These are phyloP conservation scores for Phialophora chinensis DNA, from an alignment of 2,329 filamentous ascomycete species.

Conservation along the genomic window DNA sequence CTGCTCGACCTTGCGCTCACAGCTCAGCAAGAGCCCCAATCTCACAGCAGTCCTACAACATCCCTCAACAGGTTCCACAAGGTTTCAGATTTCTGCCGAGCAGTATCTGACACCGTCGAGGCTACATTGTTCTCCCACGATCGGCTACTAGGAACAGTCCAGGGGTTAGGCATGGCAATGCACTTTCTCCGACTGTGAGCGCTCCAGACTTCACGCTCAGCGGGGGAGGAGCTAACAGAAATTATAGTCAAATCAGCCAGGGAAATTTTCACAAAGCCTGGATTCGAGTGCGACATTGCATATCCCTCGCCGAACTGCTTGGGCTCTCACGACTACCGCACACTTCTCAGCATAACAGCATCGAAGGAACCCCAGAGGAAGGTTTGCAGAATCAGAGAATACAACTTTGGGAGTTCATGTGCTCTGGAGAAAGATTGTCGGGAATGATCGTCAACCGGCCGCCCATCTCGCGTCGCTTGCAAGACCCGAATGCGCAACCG, in stretches of 20 bases:
- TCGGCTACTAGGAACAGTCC: constrained; percentile 43
- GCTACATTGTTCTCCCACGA: constrained; percentile 39
- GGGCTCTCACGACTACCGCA: constrained; percentile 43
- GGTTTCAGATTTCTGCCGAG: constrained; percentile 18
- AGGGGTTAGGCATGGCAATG: constrained; percentile 42
- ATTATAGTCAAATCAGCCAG: constrained; percentile 42
- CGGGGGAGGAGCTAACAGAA: background rate
- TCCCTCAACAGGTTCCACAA: constrained; percentile 13
- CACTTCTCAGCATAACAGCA: constrained; percentile 11
- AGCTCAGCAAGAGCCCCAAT: constrained; percentile 22
- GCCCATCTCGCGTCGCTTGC: constrained; percentile 42
- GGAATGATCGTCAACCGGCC: constrained; percentile 48
- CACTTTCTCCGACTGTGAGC: constrained; percentile 48
- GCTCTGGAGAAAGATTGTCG: constrained; percentile 43
- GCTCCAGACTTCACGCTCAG: background rate
- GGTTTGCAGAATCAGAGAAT: constrained; percentile 37
- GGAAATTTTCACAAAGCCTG: constrained; percentile 47
- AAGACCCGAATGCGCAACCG: constrained; percentile 15
- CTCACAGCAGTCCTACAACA: constrained; percentile 9
- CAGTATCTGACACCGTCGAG: constrained; percentile 26
- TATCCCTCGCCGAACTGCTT: constrained; percentile 49
- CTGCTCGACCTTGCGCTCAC: constrained; percentile 28
- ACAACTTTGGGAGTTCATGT: constrained; percentile 45
- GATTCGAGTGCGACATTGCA: constrained; percentile 47
- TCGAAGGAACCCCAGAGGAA: constrained; percentile 5